These are phyloP conservation scores for Rubus idaeus DNA, from an alignment of 306 rosid species.

Conservation along the genomic window DNA sequence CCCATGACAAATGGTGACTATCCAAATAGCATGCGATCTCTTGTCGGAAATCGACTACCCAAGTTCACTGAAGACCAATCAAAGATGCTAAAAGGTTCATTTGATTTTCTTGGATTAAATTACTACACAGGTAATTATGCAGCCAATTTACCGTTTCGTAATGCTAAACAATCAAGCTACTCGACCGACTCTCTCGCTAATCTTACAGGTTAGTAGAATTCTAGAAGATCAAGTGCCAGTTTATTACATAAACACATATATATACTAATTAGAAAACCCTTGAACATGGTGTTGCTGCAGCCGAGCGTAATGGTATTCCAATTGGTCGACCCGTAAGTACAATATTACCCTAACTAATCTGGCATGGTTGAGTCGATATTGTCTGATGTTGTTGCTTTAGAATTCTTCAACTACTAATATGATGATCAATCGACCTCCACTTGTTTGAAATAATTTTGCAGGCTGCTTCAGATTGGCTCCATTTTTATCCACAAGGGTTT, in stretches of 20 bases:
- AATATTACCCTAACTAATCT: neutral
- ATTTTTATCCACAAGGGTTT: conserved; percentile 53
- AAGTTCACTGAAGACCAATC: conserved; percentile 52
- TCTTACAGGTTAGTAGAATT: conserved; percentile 33
- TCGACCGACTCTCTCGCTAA: conserved; percentile 37
- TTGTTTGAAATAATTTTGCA: conserved; percentile 10
- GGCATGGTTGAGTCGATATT: no score
- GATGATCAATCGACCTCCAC: neutral
- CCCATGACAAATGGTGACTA: conserved; percentile 64
- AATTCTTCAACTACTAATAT: neutral
- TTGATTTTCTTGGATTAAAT: conserved; percentile 66
- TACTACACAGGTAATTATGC: conserved; percentile 52
- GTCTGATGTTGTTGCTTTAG: neutral
- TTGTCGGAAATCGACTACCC: conserved; percentile 55
- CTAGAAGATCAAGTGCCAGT: neutral
- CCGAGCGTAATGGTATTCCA: conserved; percentile 35
- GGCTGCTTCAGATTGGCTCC: conserved; percentile 51
- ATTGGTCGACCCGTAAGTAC: conserved; percentile 46
- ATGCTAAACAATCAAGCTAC: conserved; percentile 28
- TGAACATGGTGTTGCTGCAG: conserved; percentile 26
- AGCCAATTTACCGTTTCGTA: conserved; percentile 19
- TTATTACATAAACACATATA: neutral
- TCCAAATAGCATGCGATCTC: conserved; percentile 55
- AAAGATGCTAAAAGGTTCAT: conserved; percentile 44
- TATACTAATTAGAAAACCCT: neutral